Base-by-base conservation (phyloP, 495 filamentous ascomycete genomes). In the Podospora fimiseda region DNA sequence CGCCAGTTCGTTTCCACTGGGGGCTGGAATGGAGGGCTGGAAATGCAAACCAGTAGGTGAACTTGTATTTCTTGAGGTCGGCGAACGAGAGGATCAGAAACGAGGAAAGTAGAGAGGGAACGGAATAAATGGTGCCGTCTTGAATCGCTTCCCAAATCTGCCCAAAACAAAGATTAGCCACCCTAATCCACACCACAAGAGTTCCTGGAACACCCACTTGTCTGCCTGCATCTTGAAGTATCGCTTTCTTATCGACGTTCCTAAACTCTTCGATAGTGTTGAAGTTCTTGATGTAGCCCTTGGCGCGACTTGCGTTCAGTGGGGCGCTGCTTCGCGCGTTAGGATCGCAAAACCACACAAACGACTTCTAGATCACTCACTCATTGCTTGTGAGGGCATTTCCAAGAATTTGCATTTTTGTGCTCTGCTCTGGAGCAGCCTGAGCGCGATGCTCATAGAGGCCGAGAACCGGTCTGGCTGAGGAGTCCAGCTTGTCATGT, bases 141-240 rank as follows among this genome's bases (percentile, higher is more conserved):
- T 87, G 82, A 59, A 97, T 95, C 21, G 93, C 93, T 71, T 96
- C 89, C 94, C 91, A 96, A 47, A 98, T 88, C 88, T 95, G 58
- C 7, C 9, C 27, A 27, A 18, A 11, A 14, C 21, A 30, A 27
- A 47, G 44, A 22, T 62, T 23, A 61, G 48, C 49, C 27, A 64
- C n/a, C n/a, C n/a, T n/a, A n/a, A n/a, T n/a, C n/a, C n/a, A n/a
- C n/a, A n/a, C n/a, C n/a, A n/a, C n/a, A n/a, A n/a, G n/a, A n/a
- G n/a, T n/a, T n/a, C n/a, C n/a, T n/a, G n/a, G n/a, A 22, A 47
- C 33, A 68, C 79, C 60, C 71, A 93, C 90, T 67, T 83, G 91
- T 54, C 80, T 80, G 8, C 84, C 92, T 20, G 85, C 80, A 41
- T 84, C 81, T 38, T 83, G 78, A 27, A 98, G 74, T 62, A 95